Conservation (phyloP, 495 filamentous ascomycete species). For the Aspergillus carlsbadensis region DNA sequence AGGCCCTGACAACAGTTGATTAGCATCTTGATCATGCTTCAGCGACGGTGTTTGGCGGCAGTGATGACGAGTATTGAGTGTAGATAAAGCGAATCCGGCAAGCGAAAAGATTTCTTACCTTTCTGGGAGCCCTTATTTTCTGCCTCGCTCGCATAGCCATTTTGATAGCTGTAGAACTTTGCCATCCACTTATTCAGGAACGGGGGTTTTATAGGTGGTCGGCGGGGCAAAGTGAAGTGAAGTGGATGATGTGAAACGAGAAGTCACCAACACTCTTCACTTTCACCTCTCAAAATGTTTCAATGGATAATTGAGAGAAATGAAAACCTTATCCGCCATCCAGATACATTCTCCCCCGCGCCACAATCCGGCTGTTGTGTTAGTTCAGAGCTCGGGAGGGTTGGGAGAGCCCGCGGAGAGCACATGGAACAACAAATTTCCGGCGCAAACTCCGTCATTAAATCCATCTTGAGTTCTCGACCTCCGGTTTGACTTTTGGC, state of each 20-base stretch:
- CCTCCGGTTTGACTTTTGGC: background rate
- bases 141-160: slow-evolving; percentile 68
- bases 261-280: background rate
- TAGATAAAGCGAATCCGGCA: background rate
- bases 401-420: slow-evolving; percentile 16
- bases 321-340: background rate
- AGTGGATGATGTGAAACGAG: background rate
- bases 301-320: background rate
- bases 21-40: slow-evolving; percentile 1
- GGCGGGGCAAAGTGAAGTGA: slow-evolving; percentile 20
- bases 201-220: background rate
- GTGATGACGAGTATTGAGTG: background rate
- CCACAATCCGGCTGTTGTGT: background rate
- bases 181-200: slow-evolving; percentile 13
- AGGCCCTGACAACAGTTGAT: slow-evolving; percentile 47
- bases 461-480: background rate
- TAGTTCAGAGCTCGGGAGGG: background rate
- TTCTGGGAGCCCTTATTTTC: slow-evolving; percentile 70
- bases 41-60: background rate
- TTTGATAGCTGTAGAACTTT: slow-evolving; percentile 15
- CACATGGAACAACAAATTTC: slow-evolving; percentile 25
- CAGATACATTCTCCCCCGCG: background rate
- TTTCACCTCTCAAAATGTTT: background rate
- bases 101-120: slow-evolving; percentile 47
- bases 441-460: slow-evolving; percentile 23